Evolutionary conservation across 2,329 filamentous ascomycete species (phyloP).

Genomic region (Colletotrichum aenigma): DNA sequence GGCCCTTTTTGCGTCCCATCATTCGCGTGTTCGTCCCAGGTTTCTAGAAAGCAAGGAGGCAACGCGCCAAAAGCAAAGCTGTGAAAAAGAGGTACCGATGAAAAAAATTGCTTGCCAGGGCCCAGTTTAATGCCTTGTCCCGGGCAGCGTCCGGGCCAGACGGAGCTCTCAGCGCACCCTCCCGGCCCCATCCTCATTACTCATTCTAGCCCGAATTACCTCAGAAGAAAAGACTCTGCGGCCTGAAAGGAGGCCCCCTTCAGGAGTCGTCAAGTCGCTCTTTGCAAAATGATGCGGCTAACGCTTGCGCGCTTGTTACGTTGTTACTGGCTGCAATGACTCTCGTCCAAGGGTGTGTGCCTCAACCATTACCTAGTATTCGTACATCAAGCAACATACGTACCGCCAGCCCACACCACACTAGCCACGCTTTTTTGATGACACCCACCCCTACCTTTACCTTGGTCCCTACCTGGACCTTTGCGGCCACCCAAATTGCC

Average conservation of each 20-base stretch:
- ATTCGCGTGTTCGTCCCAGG: background rate
- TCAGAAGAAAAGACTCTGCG: background rate
- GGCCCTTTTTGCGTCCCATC: background rate
- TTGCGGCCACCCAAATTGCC: background rate
- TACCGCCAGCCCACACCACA: background rate
- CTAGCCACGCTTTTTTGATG: background rate
- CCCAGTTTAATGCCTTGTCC: conserved; percentile 21
- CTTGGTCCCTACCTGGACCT: background rate
- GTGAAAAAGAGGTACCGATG: background rate
- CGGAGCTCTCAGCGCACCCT: conserved; percentile 17
- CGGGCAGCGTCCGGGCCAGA: conserved; percentile 18
- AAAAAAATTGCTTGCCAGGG: conserved; percentile 7
- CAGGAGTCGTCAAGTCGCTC: background rate
- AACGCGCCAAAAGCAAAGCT: background rate
- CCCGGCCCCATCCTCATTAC: conserved; percentile 18
- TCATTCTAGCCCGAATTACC: conserved; percentile 14
- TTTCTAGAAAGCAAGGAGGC: background rate
- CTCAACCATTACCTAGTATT: background rate
- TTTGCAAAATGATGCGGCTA: background rate
- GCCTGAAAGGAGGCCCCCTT: background rate
- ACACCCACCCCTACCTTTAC: background rate
- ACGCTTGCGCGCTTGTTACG: background rate
- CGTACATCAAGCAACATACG: background rate
- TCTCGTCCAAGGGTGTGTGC: background rate
- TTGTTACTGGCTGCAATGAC: background rate